phyloP scores from a whole-genome alignment of 345 rosid genomes.

The Zanthoxylum bungeanum region DNA sequence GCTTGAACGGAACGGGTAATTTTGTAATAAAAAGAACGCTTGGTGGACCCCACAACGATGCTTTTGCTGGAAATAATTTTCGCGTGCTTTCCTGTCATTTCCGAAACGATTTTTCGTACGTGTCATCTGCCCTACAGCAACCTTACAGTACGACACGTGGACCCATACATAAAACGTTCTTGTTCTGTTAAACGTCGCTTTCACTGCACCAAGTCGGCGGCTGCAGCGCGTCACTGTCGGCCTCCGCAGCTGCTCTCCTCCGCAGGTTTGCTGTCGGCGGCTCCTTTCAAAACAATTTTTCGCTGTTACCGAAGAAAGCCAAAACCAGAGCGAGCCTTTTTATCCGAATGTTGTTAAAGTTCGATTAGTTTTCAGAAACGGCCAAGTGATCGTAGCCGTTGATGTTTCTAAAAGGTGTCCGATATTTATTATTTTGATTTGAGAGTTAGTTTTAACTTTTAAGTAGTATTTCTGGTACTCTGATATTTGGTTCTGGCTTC shows the following conservation, averaged over 20 bases:
- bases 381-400: background rate
- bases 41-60: background rate
- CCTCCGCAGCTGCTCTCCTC: slow-evolving; percentile 28
- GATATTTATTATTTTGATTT: background rate
- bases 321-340: slow-evolving; percentile 1
- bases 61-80: slow-evolving; percentile 2
- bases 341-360: too few relatives aligned
- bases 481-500: slow-evolving; percentile 12
- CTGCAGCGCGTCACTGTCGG: slow-evolving; percentile 53
- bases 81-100: slow-evolving; percentile 28
- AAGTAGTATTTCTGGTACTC: background rate
- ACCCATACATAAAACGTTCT: background rate
- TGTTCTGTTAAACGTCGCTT: slow-evolving; percentile 39
- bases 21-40: background rate
- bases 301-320: background rate
- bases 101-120: slow-evolving; percentile 13
- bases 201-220: slow-evolving; percentile 47
- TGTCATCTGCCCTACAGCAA: background rate
- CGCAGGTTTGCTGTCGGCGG: slow-evolving; percentile 29
- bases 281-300: background rate
- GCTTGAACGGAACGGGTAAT: background rate
- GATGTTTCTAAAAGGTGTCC: background rate
- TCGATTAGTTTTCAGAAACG: background rate
- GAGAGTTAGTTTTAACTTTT: background rate
- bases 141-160: background rate